phyloP scores from a whole-genome alignment of 2,329 filamentous ascomycete genomes.

The Xylariaceae sp. region DNA sequence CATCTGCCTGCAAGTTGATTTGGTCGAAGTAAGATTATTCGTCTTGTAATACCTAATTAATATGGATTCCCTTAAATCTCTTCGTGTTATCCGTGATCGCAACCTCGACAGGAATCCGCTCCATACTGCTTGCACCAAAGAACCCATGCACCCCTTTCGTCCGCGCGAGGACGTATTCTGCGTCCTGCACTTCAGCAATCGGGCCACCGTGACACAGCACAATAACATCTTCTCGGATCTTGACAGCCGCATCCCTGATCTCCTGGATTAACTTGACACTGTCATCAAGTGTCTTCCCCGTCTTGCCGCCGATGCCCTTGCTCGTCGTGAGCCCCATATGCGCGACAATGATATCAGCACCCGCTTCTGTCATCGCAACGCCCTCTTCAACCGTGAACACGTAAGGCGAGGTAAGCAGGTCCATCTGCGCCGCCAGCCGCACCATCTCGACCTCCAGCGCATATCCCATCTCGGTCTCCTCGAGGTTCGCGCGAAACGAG shows the following conservation, averaged over 20 bases:
- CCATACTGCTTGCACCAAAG: constrained; percentile 74
- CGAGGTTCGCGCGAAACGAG: constrained; percentile 67
- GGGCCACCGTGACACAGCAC: constrained; percentile 75
- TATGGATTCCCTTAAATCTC: constrained; percentile 41
- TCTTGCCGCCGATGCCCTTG: constrained; percentile 68
- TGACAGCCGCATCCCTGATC: constrained; percentile 65
- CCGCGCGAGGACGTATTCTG: constrained; percentile 64
- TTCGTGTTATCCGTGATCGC: constrained; percentile 60
- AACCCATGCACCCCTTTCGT: constrained; percentile 73
- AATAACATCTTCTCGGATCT: constrained; percentile 63
- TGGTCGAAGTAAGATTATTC: too few relatives aligned
- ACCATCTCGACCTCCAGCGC: constrained; percentile 71
- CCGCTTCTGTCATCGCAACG: constrained; percentile 65
- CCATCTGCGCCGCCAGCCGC: constrained; percentile 61
- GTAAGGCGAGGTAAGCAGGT: constrained; percentile 71
- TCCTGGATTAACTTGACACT: constrained; percentile 65
- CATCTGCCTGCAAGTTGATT: too few relatives aligned
- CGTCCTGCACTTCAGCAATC: constrained; percentile 68
- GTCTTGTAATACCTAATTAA: constrained; percentile 28
- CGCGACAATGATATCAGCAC: constrained; percentile 70
- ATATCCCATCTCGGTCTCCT: constrained; percentile 76
- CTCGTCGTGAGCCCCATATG: constrained; percentile 72
- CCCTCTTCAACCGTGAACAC: constrained; percentile 70
- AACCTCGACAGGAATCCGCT: constrained; percentile 69
- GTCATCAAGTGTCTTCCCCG: constrained; percentile 67